These are phyloP conservation scores for Lachancea thermotolerans DNA, from an alignment of 805 yeast genomes.

Conservation along the genomic window DNA sequence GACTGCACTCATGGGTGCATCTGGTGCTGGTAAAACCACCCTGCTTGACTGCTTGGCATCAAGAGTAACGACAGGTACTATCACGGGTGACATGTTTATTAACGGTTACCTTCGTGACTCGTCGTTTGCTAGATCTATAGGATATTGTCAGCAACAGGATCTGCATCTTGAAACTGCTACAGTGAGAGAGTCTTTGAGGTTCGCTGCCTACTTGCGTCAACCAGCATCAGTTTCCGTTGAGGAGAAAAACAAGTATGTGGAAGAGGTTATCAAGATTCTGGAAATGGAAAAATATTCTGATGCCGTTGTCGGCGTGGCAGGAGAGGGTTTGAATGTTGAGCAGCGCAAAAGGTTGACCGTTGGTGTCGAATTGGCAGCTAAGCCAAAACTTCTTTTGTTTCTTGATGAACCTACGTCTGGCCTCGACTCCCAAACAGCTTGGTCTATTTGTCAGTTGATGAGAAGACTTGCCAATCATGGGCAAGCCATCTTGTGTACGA, in stretches of 20 bases:
- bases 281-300: constrained; percentile 69
- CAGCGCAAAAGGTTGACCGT: constrained; percentile 62
- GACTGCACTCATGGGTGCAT: constrained; percentile 78
- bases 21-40: constrained; percentile 85
- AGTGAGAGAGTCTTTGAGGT: constrained; percentile 66
- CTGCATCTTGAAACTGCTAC: constrained; percentile 62
- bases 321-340: constrained; percentile 64
- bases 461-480: constrained; percentile 64
- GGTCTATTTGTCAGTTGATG: constrained; percentile 64
- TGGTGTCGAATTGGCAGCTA: constrained; percentile 68
- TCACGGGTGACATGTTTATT: constrained; percentile 66
- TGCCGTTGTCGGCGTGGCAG: constrained; percentile 73
- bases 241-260: constrained; percentile 64
- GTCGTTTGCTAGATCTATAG: constrained; percentile 70
- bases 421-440: constrained; percentile 56
- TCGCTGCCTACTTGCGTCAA: constrained; percentile 68
- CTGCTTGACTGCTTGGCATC: constrained; percentile 65
- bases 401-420: constrained; percentile 74
- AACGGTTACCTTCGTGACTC: constrained; percentile 57
- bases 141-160: constrained; percentile 79
- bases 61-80: constrained; percentile 62
- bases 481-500: constrained; percentile 69
- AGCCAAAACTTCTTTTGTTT: constrained; percentile 54
- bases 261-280: constrained; percentile 55
- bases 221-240: constrained; percentile 46